These are phyloP conservation scores for Fusarium fujikuroi DNA, from an alignment of 2,329 filamentous ascomycete species.

Conservation along the genomic window DNA sequence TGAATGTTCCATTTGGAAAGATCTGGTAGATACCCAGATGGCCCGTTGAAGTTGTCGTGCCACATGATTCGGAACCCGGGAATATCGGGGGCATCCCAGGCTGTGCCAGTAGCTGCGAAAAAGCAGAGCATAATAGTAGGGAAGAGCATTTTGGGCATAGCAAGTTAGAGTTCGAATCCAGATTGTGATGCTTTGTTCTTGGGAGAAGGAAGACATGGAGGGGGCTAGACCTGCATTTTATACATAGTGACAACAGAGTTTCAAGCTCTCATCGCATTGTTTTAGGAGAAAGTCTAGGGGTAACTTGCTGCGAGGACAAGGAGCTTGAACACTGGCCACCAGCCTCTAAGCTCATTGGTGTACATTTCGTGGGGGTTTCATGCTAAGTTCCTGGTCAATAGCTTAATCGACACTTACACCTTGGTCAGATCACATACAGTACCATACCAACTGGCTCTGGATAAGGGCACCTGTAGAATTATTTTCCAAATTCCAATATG, in stretches of 20 bases:
- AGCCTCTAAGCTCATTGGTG: neutral
- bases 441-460: neutral
- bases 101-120: neutral
- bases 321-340: no score
- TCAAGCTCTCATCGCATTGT: accelerated
- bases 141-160: neutral
- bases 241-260: neutral
- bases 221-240: neutral
- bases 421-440: neutral
- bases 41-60: conserved; percentile 57
- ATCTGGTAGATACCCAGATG: conserved; percentile 51
- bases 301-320: neutral
- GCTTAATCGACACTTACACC: neutral
- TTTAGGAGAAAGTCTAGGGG: neutral
- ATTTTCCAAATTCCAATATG: neutral
- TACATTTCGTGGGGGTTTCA: no score
- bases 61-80: conserved; percentile 55
- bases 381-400: neutral
- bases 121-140: neutral
- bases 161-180: neutral
- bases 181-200: neutral
- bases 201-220: neutral
- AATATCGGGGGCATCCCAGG: conserved; percentile 43
- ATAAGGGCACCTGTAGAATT: neutral
- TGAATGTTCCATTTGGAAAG: conserved; percentile 55